Conservation (phyloP, 192 early-diverging fungal species). For the Diversispora eburnea region DNA sequence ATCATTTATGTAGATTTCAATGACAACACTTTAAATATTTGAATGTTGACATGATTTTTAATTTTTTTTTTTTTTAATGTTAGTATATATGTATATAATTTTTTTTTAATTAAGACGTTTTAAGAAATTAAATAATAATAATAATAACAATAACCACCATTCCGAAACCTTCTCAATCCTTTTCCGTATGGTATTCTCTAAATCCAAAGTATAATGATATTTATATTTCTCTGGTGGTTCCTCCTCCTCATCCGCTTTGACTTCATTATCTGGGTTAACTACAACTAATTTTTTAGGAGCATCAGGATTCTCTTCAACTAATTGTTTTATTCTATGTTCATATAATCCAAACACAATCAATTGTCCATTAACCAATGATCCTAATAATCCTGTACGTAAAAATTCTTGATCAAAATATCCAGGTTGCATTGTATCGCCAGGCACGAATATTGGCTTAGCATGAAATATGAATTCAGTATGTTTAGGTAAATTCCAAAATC, state of each 20-base stretch:
- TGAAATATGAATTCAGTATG: slow-evolving; percentile 72
- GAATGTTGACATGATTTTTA: no score
- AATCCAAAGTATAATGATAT: slow-evolving; percentile 41
- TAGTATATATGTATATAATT: neutral
- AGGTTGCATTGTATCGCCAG: slow-evolving; percentile 44
- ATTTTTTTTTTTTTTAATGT: no score
- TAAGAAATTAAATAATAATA: neutral
- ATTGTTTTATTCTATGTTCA: slow-evolving; percentile 70
- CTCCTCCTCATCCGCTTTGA: slow-evolving; percentile 38
- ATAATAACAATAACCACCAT: slow-evolving; percentile 26
- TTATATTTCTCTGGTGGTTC: slow-evolving; percentile 34
- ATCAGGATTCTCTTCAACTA: slow-evolving; percentile 1
- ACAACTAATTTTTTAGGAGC: neutral
- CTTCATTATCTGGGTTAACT: slow-evolving; percentile 32
- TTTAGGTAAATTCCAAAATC: slow-evolving; percentile 76
- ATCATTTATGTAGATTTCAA: slow-evolving; percentile 65
- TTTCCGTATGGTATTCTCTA: slow-evolving; percentile 31
- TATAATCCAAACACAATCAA: slow-evolving; percentile 74
- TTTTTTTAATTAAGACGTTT: neutral
- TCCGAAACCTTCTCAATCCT: slow-evolving; percentile 32
- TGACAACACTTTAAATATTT: slow-evolving; percentile 45
- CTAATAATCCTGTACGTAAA: slow-evolving; percentile 73
- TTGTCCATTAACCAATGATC: slow-evolving; percentile 64
- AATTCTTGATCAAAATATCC: slow-evolving; percentile 63
- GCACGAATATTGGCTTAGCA: slow-evolving; percentile 56